A percentile compares a stretch with the other conserved stretches of the same genome.
Evolutionary conservation across 441 rosid genomes (phyloP).

Genomic region (Erodium chrysanthum): DNA sequence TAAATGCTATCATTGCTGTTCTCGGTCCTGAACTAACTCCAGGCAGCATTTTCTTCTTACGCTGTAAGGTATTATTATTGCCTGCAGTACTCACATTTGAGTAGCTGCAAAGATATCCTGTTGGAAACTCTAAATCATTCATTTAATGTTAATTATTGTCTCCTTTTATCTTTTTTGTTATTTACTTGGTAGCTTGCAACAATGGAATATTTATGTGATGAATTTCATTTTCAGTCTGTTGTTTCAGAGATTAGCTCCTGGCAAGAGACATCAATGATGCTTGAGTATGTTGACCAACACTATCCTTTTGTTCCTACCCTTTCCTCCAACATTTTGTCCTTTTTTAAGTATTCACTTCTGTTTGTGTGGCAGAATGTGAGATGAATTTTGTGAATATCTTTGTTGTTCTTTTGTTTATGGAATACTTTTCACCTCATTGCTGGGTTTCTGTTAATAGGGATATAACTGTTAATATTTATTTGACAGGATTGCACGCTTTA

Average conservation of each 20-base stretch:
- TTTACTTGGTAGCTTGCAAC: neutral
- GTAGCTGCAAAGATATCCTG: neutral
- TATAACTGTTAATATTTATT: constrained; percentile 16
- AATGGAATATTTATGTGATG: constrained; percentile 14
- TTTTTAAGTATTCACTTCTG: too few relatives aligned
- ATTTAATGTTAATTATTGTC: too few relatives aligned
- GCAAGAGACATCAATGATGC: constrained; percentile 82
- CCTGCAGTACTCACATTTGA: constrained; percentile 15
- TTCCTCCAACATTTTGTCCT: too few relatives aligned
- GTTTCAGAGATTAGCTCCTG: constrained; percentile 86
- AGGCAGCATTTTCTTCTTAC: constrained; percentile 94
- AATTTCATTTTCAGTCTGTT: constrained; percentile 58
- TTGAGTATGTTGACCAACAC: constrained; percentile 62
- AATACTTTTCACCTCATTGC: neutral
- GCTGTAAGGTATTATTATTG: constrained; percentile 79
- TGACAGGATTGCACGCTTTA: constrained; percentile 88
- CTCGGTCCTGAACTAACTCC: constrained; percentile 99
- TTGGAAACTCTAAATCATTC: neutral
- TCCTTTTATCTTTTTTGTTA: neutral
- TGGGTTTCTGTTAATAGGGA: too few relatives aligned
- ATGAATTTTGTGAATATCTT: neutral
- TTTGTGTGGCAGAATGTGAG: neutral
- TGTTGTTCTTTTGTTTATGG: neutral
- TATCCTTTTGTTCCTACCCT: constrained; percentile 8
- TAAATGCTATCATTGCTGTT: constrained; percentile 95